phyloP scores from a whole-genome alignment of 306 rosid species.

The Cicer pinnatifidum region DNA sequence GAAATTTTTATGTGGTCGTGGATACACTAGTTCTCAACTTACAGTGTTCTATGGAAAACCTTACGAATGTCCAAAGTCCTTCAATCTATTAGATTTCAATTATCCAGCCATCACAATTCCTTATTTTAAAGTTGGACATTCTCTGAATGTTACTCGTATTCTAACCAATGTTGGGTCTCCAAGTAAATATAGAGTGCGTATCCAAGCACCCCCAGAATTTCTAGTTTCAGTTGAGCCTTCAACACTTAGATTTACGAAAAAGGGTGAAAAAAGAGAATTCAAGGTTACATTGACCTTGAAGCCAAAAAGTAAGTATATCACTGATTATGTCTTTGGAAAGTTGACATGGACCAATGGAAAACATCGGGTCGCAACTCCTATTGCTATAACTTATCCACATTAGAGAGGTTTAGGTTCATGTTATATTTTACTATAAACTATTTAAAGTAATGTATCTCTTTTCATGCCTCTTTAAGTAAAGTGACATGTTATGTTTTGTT shows the following conservation, averaged over 20 bases:
- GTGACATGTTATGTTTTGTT: not conserved
- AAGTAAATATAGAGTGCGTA: slow-evolving; percentile 45
- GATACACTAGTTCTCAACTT: slow-evolving; percentile 44
- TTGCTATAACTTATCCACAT: not conserved
- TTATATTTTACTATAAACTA: not conserved
- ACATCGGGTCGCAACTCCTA: not conserved
- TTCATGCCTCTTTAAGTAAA: not conserved
- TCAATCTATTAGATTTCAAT: slow-evolving; percentile 54
- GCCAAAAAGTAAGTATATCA: not conserved
- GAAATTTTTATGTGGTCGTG: slow-evolving; percentile 64
- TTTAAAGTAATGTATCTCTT: not conserved
- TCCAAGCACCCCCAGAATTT: slow-evolving; percentile 50
- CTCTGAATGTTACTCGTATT: slow-evolving; percentile 49
- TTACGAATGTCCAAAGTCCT: slow-evolving; percentile 48
- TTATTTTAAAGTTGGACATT: not conserved
- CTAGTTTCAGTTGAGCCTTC: slow-evolving; percentile 50
- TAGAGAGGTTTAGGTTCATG: not conserved
- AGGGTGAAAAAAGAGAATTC: slow-evolving; percentile 57
- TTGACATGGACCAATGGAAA: slow-evolving; percentile 1
- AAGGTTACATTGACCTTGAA: slow-evolving; percentile 40
- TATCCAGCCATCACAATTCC: slow-evolving; percentile 65
- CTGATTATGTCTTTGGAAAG: slow-evolving; percentile 9
- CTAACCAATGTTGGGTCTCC: slow-evolving; percentile 65
- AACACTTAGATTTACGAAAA: slow-evolving; percentile 39
- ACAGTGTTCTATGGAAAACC: slow-evolving; percentile 31